These are phyloP conservation scores for Colletotrichum echinochloae DNA, from an alignment of 2,329 filamentous ascomycete species.

Conservation along the genomic window DNA sequence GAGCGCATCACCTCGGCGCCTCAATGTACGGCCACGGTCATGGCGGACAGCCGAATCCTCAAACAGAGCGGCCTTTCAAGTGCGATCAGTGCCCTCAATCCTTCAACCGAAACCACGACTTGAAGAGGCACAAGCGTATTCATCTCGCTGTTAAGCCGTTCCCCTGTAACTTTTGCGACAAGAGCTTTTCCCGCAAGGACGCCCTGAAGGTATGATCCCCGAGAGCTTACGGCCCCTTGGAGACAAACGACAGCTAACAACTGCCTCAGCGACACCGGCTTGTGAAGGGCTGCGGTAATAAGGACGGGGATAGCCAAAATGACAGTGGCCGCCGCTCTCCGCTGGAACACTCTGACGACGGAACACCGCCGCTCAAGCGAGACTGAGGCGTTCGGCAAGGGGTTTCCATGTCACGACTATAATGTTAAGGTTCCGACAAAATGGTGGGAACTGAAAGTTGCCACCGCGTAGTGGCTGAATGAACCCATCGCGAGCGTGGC, in stretches of 20 bases:
- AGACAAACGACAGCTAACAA: constrained; percentile 25
- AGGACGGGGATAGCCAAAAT: constrained; percentile 17
- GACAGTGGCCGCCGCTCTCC: constrained; percentile 29
- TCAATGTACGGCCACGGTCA: constrained; percentile 70
- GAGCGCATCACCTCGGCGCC: constrained; percentile 60
- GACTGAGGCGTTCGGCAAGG: neutral
- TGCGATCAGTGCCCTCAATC: constrained; percentile 93
- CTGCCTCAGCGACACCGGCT: constrained; percentile 68
- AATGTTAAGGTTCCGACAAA: neutral
- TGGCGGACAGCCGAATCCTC: constrained; percentile 60
- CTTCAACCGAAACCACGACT: constrained; percentile 95
- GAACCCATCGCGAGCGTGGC: neutral
- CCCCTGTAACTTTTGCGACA: constrained; percentile 90
- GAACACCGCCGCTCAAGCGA: constrained; percentile 33
- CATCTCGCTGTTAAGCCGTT: constrained; percentile 97
- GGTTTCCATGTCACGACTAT: neutral
- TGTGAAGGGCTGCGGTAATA: constrained; percentile 70
- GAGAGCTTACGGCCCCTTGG: neutral
- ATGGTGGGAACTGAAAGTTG: neutral
- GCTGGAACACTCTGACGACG: constrained; percentile 33
- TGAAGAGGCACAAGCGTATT: constrained; percentile 96
- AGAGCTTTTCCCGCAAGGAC: constrained; percentile 97
- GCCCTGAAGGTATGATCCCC: constrained; percentile 83
- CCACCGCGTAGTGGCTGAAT: neutral
- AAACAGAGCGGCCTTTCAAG: constrained; percentile 89